Conservation (phyloP, 768 basidiomycete genomes). For the Mycena haematopus region DNA sequence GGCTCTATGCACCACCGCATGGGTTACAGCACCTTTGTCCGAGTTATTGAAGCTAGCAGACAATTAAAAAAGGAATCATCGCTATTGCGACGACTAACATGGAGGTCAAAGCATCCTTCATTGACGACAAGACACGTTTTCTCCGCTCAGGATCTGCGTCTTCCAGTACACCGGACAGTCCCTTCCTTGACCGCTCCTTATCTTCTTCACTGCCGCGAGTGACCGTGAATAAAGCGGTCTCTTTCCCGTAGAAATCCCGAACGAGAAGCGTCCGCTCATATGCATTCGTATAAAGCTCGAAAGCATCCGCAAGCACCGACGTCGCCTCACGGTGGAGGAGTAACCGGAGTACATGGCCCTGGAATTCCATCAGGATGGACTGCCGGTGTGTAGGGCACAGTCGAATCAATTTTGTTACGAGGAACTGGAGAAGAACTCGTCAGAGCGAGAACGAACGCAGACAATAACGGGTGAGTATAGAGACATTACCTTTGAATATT, state of each 20-base stretch:
- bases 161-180: slow-evolving; percentile 71
- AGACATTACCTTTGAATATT: slow-evolving; percentile 82
- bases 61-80: slow-evolving; percentile 1
- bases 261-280: slow-evolving; percentile 83
- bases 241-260: slow-evolving; percentile 91
- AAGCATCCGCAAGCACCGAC: slow-evolving; percentile 84
- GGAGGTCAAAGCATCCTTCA: slow-evolving; percentile 76
- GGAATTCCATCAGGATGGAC: slow-evolving; percentile 81
- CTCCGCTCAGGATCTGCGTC: slow-evolving; percentile 66
- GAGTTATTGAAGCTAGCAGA: slow-evolving; percentile 82
- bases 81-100: slow-evolving; percentile 58
- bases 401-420: slow-evolving; percentile 81
- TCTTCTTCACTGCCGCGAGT: slow-evolving; percentile 63
- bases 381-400: slow-evolving; percentile 76
- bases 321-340: slow-evolving; percentile 88
- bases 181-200: slow-evolving; percentile 68
- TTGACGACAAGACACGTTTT: slow-evolving; percentile 67
- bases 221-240: slow-evolving; percentile 73
- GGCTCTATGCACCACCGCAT: slow-evolving; percentile 87
- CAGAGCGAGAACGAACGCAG: background rate
- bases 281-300: slow-evolving; percentile 85
- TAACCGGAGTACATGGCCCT: slow-evolving; percentile 74
- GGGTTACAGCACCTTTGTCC: slow-evolving; percentile 87
- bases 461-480: slow-evolving; percentile 15
- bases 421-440: slow-evolving; percentile 56